Conservation (phyloP, 345 rosid genomes). For the Hypericum androsaemum region DNA sequence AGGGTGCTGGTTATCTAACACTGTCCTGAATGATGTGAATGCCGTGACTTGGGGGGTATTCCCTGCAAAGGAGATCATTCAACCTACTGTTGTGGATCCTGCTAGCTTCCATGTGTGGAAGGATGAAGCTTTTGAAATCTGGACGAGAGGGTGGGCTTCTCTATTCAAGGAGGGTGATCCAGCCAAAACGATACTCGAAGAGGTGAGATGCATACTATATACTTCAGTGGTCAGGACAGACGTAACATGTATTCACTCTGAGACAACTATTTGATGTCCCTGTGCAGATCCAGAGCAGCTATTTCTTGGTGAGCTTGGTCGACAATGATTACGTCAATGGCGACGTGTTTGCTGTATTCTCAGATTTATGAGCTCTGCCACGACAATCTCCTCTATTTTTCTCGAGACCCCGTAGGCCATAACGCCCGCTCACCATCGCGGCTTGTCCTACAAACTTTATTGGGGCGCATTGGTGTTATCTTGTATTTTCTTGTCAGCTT, state of each 20-base stretch:
- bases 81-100: slow-evolving; percentile 95
- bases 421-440: no score
- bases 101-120: slow-evolving; percentile 89
- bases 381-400: no score
- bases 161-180: slow-evolving; percentile 65
- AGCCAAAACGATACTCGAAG: slow-evolving; percentile 53
- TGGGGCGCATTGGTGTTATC: no score
- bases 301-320: slow-evolving; percentile 85
- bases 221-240: no score
- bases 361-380: slow-evolving; percentile 34
- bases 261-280: not conserved
- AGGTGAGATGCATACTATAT: slow-evolving; percentile 29
- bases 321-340: slow-evolving; percentile 67
- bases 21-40: slow-evolving; percentile 43
- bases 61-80: slow-evolving; percentile 80
- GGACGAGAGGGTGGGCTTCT: slow-evolving; percentile 83
- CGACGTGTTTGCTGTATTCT: slow-evolving; percentile 51
- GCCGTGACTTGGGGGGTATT: slow-evolving; percentile 98
- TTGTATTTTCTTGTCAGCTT: no score
- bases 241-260: not conserved
- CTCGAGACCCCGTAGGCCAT: no score
- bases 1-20: slow-evolving; percentile 54
- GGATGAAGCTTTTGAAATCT: slow-evolving; percentile 95
- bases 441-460: no score
- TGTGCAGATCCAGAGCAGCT: slow-evolving; percentile 68